These are phyloP conservation scores for Carex sylvatica DNA, from an alignment of 202 grass and related monocot species.

Conservation along the genomic window DNA sequence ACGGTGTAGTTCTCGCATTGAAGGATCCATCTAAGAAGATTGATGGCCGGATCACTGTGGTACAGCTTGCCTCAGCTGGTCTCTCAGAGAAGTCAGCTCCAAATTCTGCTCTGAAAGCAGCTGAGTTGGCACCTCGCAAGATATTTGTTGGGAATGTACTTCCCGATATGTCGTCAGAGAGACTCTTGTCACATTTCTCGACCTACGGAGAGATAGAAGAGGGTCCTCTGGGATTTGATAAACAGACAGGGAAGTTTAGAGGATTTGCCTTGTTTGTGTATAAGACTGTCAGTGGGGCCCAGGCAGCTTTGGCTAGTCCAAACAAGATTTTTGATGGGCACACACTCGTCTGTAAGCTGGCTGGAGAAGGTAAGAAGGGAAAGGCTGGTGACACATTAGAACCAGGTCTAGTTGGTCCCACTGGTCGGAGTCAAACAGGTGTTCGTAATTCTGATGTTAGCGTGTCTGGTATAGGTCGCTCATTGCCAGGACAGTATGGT, in stretches of 20 bases:
- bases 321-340: constrained; percentile 78
- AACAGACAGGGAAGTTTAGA: constrained; percentile 85
- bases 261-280: constrained; percentile 88
- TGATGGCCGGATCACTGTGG: constrained; percentile 87
- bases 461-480: constrained; percentile 12
- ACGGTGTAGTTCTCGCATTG: constrained; percentile 80
- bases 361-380: constrained; percentile 84
- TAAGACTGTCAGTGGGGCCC: constrained; percentile 83
- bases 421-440: not conserved
- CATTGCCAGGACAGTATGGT: constrained; percentile 33
- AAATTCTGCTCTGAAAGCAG: constrained; percentile 23
- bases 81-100: constrained; percentile 31
- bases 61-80: constrained; percentile 80
- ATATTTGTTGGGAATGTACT: constrained; percentile 96
- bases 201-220: constrained; percentile 91
- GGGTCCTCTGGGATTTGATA: constrained; percentile 93
- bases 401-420: constrained; percentile 10
- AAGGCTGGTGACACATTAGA: constrained; percentile 32
- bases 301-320: constrained; percentile 64
- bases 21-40: constrained; percentile 99
- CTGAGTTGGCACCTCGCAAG: constrained; percentile 77
- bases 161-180: constrained; percentile 77
- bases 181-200: constrained; percentile 67
- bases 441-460: constrained; percentile 19
- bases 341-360: constrained; percentile 90